Evolutionary conservation across 345 rosid species (phyloP).

Genomic region (Aethionema arabicum): DNA sequence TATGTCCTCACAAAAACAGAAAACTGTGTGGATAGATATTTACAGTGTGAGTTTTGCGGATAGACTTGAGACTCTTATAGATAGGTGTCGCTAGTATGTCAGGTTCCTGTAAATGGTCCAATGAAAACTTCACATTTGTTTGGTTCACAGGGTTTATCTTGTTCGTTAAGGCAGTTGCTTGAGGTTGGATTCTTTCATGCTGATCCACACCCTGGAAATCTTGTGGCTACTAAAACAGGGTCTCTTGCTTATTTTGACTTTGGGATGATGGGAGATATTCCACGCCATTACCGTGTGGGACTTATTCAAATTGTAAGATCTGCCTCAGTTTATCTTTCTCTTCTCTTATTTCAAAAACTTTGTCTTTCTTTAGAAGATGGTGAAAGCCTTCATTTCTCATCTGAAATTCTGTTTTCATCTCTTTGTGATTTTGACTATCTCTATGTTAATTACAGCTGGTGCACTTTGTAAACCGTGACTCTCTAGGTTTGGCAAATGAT

Average conservation of each 20-base stretch:
- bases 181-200: conserved; percentile 99
- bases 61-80: not conserved
- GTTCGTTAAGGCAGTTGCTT: conserved; percentile 92
- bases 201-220: conserved; percentile 99
- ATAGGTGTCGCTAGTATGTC: conserved; percentile 8
- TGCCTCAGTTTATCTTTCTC: not conserved
- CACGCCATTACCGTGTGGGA: conserved; percentile 92
- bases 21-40: conserved; percentile 5
- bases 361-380: conserved; percentile 1
- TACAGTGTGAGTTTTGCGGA: not conserved
- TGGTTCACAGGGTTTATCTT: conserved; percentile 67
- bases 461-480: conserved; percentile 98
- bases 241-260: conserved; percentile 92
- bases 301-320: conserved; percentile 85
- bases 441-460: conserved; percentile 76
- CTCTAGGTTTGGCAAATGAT: conserved; percentile 97
- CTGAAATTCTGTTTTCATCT: not conserved
- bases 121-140: conserved; percentile 14
- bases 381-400: not conserved
- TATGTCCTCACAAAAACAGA: conserved; percentile 9
- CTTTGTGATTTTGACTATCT: conserved; percentile 34
- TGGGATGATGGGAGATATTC: conserved; percentile 98
- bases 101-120: conserved; percentile 20
- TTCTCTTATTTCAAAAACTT: not conserved
- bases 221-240: conserved; percentile 70